Evolutionary conservation across 495 filamentous ascomycete genomes (phyloP).

Genomic region (Trichoderma asperelloides): DNA sequence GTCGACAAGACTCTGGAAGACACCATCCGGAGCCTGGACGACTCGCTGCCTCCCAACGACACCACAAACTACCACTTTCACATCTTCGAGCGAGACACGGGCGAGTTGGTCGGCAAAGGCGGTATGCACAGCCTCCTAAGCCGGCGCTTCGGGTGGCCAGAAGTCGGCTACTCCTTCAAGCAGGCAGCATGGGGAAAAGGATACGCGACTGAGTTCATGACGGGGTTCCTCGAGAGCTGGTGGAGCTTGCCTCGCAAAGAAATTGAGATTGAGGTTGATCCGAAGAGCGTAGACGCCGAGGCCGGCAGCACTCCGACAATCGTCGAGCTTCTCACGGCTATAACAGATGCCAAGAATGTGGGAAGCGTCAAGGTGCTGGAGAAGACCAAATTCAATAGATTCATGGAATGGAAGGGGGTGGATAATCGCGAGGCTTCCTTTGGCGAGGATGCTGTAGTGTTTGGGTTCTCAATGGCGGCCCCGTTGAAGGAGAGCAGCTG

Average conservation of each 20-base stretch:
- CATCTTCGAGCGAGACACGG: conserved; percentile 27
- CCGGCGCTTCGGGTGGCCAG: conserved; percentile 32
- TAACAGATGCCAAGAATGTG: conserved; percentile 24
- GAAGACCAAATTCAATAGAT: conserved; percentile 29
- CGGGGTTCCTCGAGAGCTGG: conserved; percentile 29
- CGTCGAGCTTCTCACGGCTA: conserved; percentile 26
- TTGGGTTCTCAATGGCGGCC: not conserved
- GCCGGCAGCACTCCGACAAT: conserved; percentile 10
- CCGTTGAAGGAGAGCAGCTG: not conserved
- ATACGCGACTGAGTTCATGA: conserved; percentile 37
- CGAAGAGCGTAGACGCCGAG: conserved; percentile 4
- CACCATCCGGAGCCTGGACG: conserved; percentile 23
- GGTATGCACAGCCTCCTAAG: conserved; percentile 18
- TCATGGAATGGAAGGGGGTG: conserved; percentile 17
- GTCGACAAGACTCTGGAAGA: conserved; percentile 28
- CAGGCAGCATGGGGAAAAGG: conserved; percentile 37
- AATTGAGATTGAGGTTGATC: conserved; percentile 19
- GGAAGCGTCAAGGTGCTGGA: conserved; percentile 28
- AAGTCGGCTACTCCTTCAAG: conserved; percentile 40
- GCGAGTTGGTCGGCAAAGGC: conserved; percentile 31
- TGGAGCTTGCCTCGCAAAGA: conserved; percentile 28
- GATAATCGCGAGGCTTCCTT: conserved; percentile 14
- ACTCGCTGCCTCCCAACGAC: conserved; percentile 26
- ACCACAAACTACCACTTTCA: conserved; percentile 27
- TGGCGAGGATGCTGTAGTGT: not conserved